Base-by-base conservation (phyloP, 179 eudicot genomes). In the Carnegiea gigantea region DNA sequence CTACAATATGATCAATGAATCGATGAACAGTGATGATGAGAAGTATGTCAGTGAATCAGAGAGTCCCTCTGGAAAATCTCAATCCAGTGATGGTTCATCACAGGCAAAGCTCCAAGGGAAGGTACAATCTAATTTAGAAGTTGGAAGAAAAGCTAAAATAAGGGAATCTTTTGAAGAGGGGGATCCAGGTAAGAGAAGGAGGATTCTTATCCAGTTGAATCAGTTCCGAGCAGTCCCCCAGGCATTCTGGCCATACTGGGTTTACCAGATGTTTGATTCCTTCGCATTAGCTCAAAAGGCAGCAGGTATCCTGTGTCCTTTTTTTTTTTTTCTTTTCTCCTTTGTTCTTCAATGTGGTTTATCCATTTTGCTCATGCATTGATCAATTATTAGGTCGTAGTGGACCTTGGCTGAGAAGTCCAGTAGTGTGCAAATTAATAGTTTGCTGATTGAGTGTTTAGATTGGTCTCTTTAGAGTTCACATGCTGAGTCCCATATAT, bases 161-260 rank as follows among this genome's bases (percentile, higher is more conserved):
- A 73, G 65, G 70, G 83, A 77, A 70, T 75, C 81, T 49, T 79
- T 81, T 82, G 82, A 23, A 36, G 83, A 84, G 78, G 85, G 84
- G 49, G 79, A 30, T 49, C 80, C 83, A 18, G 57, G 80, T 84
- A 83, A 83, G 74, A 86, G 82, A 82, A 73, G 71, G 82, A 81
- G 89, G 60, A 46, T 67, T 60, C 49, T 54, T 59, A 46, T 81
- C 33, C 46, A 75, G 48, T 78, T 87, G 73, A 86, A 84, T 79
- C 85, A 82, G 62, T 73, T 90, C 38, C 90, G 87, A 44, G 89
- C 86, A 84, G 93, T 81, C 79, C 85, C 94, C 62, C 90, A 90
- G 82, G 95, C 98, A 73, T 95, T 87, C 77, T 95, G 90, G 97
- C 99, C 99, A n/a, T 81, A 86, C 60, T 94, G 99, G 99, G 95